A percentile compares a stretch with the other conserved stretches of the same genome.
These are phyloP conservation scores for Cladophialophora psammophila DNA, from an alignment of 2,329 filamentous ascomycete genomes.

Conservation along the genomic window DNA sequence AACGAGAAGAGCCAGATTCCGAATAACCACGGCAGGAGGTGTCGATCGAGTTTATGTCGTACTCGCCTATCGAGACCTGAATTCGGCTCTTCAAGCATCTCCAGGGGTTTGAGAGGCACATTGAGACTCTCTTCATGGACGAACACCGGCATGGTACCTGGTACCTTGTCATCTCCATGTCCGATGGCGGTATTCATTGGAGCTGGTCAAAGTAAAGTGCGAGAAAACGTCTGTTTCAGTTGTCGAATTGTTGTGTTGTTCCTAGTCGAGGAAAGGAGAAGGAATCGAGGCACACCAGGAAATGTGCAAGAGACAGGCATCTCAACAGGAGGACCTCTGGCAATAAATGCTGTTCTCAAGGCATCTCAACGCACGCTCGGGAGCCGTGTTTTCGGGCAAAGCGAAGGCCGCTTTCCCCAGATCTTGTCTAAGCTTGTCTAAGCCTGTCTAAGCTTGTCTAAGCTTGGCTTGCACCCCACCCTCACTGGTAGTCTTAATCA, in stretches of 20 bases:
- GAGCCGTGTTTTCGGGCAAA: conserved; percentile 4
- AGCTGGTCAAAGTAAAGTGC: neutral
- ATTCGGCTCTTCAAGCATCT: conserved; percentile 2
- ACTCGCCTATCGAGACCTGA: neutral
- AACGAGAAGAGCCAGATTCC: conserved; percentile 58
- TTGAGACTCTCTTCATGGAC: conserved; percentile 6
- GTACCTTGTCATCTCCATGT: neutral
- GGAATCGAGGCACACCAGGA: neutral
- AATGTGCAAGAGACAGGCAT: neutral
- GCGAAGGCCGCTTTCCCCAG: conserved; percentile 3
- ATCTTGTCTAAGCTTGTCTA: too few species aligned
- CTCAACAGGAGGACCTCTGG: neutral
- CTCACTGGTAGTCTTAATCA: too few species aligned
- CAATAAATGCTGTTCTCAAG: neutral
- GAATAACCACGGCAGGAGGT: conserved; percentile 10
- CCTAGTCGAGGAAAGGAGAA: neutral
- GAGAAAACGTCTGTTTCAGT: neutral
- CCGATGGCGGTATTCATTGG: neutral
- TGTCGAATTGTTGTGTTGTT: neutral
- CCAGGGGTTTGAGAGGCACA: neutral
- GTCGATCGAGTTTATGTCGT: conserved; percentile 5
- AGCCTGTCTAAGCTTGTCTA: too few species aligned
- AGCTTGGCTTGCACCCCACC: too few species aligned
- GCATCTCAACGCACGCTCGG: neutral
- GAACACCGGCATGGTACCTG: neutral